Evolutionary conservation across 495 filamentous ascomycete species (phyloP).

Genomic region (Xylaria sp.): DNA sequence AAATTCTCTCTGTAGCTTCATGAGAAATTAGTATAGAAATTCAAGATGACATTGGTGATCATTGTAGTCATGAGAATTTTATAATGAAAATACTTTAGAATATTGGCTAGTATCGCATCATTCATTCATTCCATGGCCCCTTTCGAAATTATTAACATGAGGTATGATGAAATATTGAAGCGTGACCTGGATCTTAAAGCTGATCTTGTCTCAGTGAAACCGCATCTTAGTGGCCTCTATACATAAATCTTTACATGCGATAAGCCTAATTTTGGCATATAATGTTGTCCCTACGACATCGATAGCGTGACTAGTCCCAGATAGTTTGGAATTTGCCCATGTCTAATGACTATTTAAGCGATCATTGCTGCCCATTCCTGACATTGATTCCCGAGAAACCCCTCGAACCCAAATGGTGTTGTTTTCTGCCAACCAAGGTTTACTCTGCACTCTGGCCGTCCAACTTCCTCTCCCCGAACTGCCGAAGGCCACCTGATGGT

Average conservation of each 20-base stretch:
- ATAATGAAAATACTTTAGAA: too few relatives aligned
- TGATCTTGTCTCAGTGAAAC: not conserved
- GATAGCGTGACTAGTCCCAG: not conserved
- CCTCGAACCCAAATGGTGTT: not conserved
- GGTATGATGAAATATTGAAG: too few relatives aligned
- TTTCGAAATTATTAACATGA: not conserved
- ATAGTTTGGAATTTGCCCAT: not conserved
- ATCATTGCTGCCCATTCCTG: not conserved
- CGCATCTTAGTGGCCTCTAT: not conserved
- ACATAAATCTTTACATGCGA: not conserved
- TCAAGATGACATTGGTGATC: not conserved
- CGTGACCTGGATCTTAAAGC: too few relatives aligned
- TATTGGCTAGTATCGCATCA: not conserved
- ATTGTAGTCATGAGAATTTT: not conserved
- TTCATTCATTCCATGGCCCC: not conserved
- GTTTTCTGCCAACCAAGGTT: not conserved
- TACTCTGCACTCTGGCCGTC: not conserved
- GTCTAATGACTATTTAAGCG: not conserved
- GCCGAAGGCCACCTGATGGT: conserved; percentile 21
- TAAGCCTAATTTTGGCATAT: not conserved
- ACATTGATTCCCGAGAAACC: not conserved
- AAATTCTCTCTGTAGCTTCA: too few relatives aligned
- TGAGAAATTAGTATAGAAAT: too few relatives aligned
- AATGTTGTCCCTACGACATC: not conserved
- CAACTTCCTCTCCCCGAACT: not conserved